Percentiles rank a stretch among this genome's conserved stretches.
These are phyloP conservation scores for Sphaerulina vaccinii DNA, from an alignment of 2,329 filamentous ascomycete species.

Conservation along the genomic window DNA sequence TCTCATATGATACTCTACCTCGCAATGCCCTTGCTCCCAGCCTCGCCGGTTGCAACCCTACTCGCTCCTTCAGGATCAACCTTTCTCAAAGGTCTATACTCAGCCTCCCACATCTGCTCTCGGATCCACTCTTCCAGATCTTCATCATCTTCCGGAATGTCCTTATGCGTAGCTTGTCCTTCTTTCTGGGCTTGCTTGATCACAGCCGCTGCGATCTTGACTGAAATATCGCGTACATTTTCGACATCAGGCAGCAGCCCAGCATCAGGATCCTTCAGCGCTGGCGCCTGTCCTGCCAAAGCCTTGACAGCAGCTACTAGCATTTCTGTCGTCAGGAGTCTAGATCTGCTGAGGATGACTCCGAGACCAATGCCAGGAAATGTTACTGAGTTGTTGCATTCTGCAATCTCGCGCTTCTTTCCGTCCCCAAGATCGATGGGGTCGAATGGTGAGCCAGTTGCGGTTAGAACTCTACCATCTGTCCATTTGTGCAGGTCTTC, in stretches of 20 bases:
- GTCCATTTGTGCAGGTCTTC: conserved; percentile 77
- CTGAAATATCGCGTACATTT: conserved; percentile 71
- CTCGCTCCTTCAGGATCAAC: conserved; percentile 5
- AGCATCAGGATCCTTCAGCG: conserved; percentile 61
- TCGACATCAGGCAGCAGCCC: conserved; percentile 75
- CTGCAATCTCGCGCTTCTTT: conserved; percentile 61
- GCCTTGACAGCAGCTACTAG: conserved; percentile 76
- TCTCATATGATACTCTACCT: neutral
- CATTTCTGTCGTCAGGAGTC: conserved; percentile 71
- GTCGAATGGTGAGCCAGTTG: conserved; percentile 79
- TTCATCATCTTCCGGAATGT: conserved; percentile 58
- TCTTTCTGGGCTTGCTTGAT: conserved; percentile 71
- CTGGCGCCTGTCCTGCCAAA: conserved; percentile 69
- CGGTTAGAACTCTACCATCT: conserved; percentile 71
- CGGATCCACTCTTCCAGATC: conserved; percentile 69
- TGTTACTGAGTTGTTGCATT: conserved; percentile 85
- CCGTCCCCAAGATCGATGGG: conserved; percentile 62
- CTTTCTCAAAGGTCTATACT: conserved; percentile 47
- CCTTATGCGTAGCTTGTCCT: conserved; percentile 62
- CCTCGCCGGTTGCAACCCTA: conserved; percentile 5
- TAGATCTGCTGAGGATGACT: conserved; percentile 67
- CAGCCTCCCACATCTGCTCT: conserved; percentile 77
- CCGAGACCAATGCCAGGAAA: conserved; percentile 87
- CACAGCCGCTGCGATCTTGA: conserved; percentile 72
- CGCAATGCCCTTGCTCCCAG: conserved; percentile 11